A percentile compares a stretch with the other conserved stretches of the same genome.
Evolutionary conservation across 805 yeast genomes (phyloP).

Genomic region (Barnettozyma populi): DNA sequence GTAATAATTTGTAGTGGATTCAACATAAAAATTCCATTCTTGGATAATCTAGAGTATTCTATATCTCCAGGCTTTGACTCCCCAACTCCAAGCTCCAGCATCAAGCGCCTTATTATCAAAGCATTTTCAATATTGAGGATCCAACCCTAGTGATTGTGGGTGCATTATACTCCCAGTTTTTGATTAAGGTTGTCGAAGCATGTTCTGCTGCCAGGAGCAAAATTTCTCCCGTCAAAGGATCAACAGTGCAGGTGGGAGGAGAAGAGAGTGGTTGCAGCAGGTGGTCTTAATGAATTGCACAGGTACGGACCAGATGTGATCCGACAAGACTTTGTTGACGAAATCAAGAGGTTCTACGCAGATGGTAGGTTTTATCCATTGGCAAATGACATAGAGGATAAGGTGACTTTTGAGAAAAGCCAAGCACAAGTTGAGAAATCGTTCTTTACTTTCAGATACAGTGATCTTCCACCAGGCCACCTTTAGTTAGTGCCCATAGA

Average conservation of each 20-base stretch:
- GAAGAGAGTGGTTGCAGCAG: slow-evolving; percentile 22
- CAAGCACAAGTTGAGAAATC: not conserved
- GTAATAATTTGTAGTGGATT: slow-evolving; percentile 40
- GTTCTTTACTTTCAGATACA: not conserved
- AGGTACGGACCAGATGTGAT: slow-evolving; percentile 24
- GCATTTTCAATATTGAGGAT: slow-evolving; percentile 39
- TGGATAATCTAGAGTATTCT: slow-evolving; percentile 23
- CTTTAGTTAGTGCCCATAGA: not conserved
- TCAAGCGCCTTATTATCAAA: slow-evolving; percentile 38
- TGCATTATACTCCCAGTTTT: slow-evolving; percentile 31
- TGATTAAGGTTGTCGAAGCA: slow-evolving; percentile 45
- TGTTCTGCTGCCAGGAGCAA: slow-evolving; percentile 47
- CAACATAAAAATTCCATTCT: slow-evolving; percentile 35
- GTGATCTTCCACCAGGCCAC: not conserved
- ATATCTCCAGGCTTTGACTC: slow-evolving; percentile 18
- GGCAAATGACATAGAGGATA: slow-evolving; percentile 6
- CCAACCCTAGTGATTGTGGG: slow-evolving; percentile 43
- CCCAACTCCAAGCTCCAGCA: slow-evolving; percentile 28
- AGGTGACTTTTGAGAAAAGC: not conserved
- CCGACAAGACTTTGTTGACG: slow-evolving; percentile 22
- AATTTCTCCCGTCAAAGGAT: slow-evolving; percentile 33
- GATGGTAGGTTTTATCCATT: slow-evolving; percentile 27
- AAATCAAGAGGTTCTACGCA: slow-evolving; percentile 22
- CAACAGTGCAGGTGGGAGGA: slow-evolving; percentile 35
- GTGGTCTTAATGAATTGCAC: slow-evolving; percentile 24